Conservation (phyloP, 331 rosid genomes). For the Saraca asoca region DNA sequence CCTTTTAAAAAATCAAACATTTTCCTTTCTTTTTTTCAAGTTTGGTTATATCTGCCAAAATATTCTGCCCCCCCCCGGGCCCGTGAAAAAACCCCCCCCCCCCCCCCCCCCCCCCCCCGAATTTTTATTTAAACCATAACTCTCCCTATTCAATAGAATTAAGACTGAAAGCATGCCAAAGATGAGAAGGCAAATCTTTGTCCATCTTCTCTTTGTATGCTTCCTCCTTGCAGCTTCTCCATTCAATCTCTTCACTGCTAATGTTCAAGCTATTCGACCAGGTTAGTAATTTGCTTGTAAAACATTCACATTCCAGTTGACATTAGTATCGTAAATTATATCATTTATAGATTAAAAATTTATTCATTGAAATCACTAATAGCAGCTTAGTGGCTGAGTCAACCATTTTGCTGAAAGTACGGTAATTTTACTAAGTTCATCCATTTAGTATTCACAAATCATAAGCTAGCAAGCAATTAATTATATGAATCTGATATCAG, state of each 20-base stretch:
- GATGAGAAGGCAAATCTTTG: conserved; percentile 52
- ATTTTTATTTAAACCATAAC: conserved; percentile 15
- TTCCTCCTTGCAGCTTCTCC: conserved; percentile 61
- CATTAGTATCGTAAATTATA: too few relatives aligned
- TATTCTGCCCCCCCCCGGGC: conserved; percentile 29
- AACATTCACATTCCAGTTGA: too few relatives aligned
- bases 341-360: too few relatives aligned
- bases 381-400: too few relatives aligned
- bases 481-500: neutral
- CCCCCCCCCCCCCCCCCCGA: too few relatives aligned
- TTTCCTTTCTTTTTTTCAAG: conserved; percentile 48
- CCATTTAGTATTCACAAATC: too few relatives aligned
- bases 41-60: conserved; percentile 52
- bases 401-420: neutral
- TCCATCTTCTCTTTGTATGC: conserved; percentile 48
- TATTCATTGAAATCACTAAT: too few relatives aligned
- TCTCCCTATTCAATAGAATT: conserved; percentile 33
- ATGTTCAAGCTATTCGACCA: conserved; percentile 51
- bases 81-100: conserved; percentile 20
- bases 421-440: neutral
- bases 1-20: conserved; percentile 37
- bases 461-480: neutral
- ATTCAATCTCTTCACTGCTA: conserved; percentile 35
- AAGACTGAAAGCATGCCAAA: conserved; percentile 31
- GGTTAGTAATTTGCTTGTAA: conserved; percentile 38